phyloP scores from a whole-genome alignment of 805 yeast genomes.

The Pichia kluyveri region DNA sequence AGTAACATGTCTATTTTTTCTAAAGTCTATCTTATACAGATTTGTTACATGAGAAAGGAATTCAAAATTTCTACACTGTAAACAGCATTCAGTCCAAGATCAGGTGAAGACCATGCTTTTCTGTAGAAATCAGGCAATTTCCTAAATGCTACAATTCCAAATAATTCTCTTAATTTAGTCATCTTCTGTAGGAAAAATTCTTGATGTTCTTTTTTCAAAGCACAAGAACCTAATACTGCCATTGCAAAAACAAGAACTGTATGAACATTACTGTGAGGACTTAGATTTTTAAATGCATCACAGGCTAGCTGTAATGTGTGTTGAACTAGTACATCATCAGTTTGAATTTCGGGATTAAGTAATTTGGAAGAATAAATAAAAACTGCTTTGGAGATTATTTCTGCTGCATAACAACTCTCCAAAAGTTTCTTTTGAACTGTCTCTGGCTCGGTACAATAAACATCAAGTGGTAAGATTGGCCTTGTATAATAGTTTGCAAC shows the following conservation, averaged over 20 bases:
- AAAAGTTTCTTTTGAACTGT: constrained; percentile 12
- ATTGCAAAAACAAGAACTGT: constrained; percentile 13
- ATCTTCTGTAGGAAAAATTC: constrained; percentile 8
- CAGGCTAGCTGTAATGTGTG: constrained; percentile 6
- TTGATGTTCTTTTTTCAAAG: constrained; percentile 7
- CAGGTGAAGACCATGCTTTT: background rate
- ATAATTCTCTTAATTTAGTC: background rate
- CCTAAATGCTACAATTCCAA: background rate
- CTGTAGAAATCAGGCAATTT: background rate
- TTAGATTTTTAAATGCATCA: constrained; percentile 6
- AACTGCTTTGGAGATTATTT: constrained; percentile 11
- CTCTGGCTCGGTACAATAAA: constrained; percentile 10
- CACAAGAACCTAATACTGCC: constrained; percentile 13
- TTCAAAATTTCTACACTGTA: no score
- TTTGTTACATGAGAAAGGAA: no score
- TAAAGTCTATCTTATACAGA: no score
- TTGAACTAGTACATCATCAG: constrained; percentile 6
- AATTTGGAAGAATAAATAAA: constrained; percentile 10
- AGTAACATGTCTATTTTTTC: no score
- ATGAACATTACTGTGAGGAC: constrained; percentile 10
- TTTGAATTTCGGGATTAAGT: constrained; percentile 5
- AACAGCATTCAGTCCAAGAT: background rate
- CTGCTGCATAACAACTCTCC: constrained; percentile 15
- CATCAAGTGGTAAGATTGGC: constrained; percentile 12
- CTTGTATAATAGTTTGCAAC: constrained; percentile 10